Evolutionary conservation across 2,329 filamentous ascomycete genomes (phyloP).

Genomic region (Claviceps quebecensis): DNA sequence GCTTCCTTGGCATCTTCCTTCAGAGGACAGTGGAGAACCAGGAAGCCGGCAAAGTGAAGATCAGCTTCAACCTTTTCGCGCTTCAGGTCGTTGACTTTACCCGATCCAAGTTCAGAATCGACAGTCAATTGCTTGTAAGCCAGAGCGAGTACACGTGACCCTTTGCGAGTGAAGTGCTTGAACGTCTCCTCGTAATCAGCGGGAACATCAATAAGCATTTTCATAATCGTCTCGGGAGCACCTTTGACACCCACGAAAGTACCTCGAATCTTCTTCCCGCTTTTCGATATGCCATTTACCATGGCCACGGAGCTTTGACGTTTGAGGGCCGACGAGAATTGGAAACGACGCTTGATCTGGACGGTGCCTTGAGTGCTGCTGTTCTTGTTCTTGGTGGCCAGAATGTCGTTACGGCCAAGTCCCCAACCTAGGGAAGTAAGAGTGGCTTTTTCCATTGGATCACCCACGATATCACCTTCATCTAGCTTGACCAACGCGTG

Average conservation of each 20-base stretch:
- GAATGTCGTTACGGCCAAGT: slow-evolving; percentile 75
- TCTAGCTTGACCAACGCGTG: slow-evolving; percentile 93
- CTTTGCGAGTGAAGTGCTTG: slow-evolving; percentile 95
- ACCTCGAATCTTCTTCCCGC: slow-evolving; percentile 61
- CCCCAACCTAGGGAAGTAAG: slow-evolving; percentile 80
- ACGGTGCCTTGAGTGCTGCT: slow-evolving; percentile 49
- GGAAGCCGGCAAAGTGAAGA: slow-evolving; percentile 82
- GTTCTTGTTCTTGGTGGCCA: slow-evolving; percentile 44
- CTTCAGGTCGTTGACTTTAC: slow-evolving; percentile 84
- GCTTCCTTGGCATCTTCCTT: slow-evolving; percentile 93
- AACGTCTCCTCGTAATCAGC: slow-evolving; percentile 91
- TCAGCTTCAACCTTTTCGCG: slow-evolving; percentile 81
- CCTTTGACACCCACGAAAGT: slow-evolving; percentile 96
- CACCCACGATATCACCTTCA: slow-evolving; percentile 91
- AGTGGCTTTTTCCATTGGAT: slow-evolving; percentile 98
- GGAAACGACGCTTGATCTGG: slow-evolving; percentile 92
- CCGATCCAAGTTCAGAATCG: slow-evolving; percentile 68
- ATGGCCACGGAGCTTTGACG: slow-evolving; percentile 89
- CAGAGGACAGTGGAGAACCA: slow-evolving; percentile 86
- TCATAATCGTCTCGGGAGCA: slow-evolving; percentile 90
- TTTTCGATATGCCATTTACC: slow-evolving; percentile 57
- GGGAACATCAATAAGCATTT: slow-evolving; percentile 74
- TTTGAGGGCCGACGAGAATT: slow-evolving; percentile 93
- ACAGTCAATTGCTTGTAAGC: slow-evolving; percentile 83
- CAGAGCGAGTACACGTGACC: slow-evolving; percentile 82